phyloP scores from a whole-genome alignment of 257 asterid species.

The Capsicum pubescens region DNA sequence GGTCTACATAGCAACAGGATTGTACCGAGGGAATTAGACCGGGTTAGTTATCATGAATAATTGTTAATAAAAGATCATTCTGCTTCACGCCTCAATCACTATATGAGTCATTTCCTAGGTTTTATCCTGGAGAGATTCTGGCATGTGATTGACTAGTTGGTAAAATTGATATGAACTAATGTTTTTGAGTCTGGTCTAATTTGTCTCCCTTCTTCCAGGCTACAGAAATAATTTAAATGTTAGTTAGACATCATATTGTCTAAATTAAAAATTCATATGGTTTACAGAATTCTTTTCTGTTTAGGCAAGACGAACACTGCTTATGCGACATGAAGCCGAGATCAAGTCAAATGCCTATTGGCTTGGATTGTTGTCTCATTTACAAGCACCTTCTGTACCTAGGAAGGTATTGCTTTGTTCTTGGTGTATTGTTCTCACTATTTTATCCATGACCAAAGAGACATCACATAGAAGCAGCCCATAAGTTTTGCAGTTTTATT shows the following conservation, averaged over 20 bases:
- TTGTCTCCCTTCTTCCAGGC: neutral
- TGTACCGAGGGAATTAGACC: slow-evolving; percentile 93
- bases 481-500: neutral
- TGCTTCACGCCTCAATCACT: neutral
- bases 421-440: slow-evolving; percentile 8
- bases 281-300: neutral
- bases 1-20: slow-evolving; percentile 78
- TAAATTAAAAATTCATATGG: neutral
- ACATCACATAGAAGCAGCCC: neutral
- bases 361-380: slow-evolving; percentile 95
- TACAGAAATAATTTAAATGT: neutral
- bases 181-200: neutral
- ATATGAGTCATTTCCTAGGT: neutral
- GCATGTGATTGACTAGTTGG: neutral
- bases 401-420: slow-evolving; percentile 64
- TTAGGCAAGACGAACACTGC: slow-evolving; percentile 92
- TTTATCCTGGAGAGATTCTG: slow-evolving; percentile 10
- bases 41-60: slow-evolving; percentile 63
- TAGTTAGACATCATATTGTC: slow-evolving; percentile 15
- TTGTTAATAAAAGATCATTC: slow-evolving; percentile 15
- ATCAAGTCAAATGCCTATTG: slow-evolving; percentile 96
- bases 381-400: slow-evolving; percentile 89
- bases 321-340: slow-evolving; percentile 99
- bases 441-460: slow-evolving; percentile 7
- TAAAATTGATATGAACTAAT: slow-evolving; percentile 16